Percentiles rank a stretch among this genome's conserved stretches.
phyloP scores from a whole-genome alignment of 129 eudicot species.

The Artemisia argyi region DNA sequence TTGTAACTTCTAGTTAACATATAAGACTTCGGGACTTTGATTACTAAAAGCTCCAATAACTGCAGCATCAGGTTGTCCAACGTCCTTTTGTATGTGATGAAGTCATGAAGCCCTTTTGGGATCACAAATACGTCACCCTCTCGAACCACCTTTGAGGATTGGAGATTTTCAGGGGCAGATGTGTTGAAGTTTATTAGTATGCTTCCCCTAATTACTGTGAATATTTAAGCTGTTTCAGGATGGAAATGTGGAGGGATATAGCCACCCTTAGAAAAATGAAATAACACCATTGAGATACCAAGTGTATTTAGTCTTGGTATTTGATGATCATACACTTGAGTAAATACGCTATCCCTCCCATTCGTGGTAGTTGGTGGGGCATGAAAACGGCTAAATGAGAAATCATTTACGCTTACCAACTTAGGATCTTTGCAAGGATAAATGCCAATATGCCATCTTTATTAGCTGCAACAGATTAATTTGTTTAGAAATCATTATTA shows the following conservation, averaged over 20 bases:
- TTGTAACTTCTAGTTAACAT: too few species aligned
- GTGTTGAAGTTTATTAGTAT: background rate
- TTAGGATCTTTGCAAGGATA: constrained; percentile 12
- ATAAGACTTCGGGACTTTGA: background rate
- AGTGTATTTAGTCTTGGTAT: constrained; percentile 8
- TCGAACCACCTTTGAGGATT: background rate
- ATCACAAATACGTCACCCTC: constrained; percentile 5
- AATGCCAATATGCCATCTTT: background rate
- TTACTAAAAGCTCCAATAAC: background rate
- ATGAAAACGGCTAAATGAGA: background rate
- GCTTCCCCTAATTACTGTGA: background rate
- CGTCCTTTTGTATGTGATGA: background rate
- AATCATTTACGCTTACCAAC: constrained; percentile 1
- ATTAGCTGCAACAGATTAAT: background rate
- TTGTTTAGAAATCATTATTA: too few species aligned
- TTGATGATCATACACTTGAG: background rate
- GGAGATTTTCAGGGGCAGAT: background rate
- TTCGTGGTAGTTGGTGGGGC: background rate
- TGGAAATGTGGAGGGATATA: background rate
- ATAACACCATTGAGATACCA: constrained; percentile 6
- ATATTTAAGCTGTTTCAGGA: background rate
- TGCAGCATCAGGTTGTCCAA: background rate
- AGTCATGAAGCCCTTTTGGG: constrained; percentile 7
- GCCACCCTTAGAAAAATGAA: background rate
- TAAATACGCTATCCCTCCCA: background rate